Evolutionary conservation across 441 rosid species (phyloP), one percentile per base, ranked within the genome.

Genomic region (Populus tomentosa): DNA sequence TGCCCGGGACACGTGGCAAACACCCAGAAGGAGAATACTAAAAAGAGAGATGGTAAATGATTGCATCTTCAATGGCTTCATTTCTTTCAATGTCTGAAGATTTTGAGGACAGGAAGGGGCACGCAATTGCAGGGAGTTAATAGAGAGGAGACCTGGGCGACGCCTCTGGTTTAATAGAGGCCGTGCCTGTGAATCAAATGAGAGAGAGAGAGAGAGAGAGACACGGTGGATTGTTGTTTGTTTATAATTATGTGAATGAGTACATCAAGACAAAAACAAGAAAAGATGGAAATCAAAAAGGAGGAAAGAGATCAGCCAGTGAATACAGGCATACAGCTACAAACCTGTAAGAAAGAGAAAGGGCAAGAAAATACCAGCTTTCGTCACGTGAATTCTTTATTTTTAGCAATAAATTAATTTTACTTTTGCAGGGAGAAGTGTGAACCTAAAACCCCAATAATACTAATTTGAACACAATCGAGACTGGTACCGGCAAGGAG

Each of bases 1-100:
- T 9, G 82, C 83, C 77, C 53, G 18, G 69, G 85, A 83, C 80
- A 79, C 80, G 73, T 82, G 81, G 87, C 76, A 70, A 21, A 81
- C 20, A 73, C 84, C 78, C 82, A 90, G 84, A 69, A 80, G 74
- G 16, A 87, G 74, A 71, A 77, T 21, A 79, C 74, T 2, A 4
- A 78, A 7, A 10, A 79, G 61, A 74, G 30, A 18, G 35, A 75
- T 2, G 5, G 18, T 71, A 33, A 70, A 62, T 59, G 75, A 33
- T 46, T 46, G 56, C 56, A 46, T 46, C 50, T 70, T 80, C 74
- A 68, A 50, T 28, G 70, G 71, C 33, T 21, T 46, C 70, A 71
- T 14, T 50, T 6, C 65, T 2, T 10, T 72, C 3, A 1, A 26
- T 46, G 21, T 26, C 65, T 59, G 40, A 21, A 20, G 78, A 26